Base-by-base conservation (phyloP, 2,329 filamentous ascomycete species). In the Sarocladiaceae sp. region DNA sequence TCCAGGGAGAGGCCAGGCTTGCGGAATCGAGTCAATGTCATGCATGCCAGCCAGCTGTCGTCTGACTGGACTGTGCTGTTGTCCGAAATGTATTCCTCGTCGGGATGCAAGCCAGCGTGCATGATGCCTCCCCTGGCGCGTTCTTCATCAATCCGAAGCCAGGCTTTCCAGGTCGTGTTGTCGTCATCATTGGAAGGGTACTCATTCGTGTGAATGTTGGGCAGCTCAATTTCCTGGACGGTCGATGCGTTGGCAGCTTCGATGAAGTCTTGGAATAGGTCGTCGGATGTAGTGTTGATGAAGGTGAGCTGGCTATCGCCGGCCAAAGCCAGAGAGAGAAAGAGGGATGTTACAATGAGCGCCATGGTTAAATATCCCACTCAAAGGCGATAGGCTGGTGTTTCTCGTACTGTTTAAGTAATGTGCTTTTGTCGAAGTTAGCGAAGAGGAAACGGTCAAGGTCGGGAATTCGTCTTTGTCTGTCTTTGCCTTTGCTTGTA, bases 11-110 rank as follows among this genome's bases (percentile, higher is more conserved):
- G 11, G 16, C 16, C 33, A 19, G 33, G 33, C 15, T 35, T 35
- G 16, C 33, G 33, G 18, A 35, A 35, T 35, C 33, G 33, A 15
- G 33, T 35, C 33, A 35, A 20, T 15, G 10, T 18, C 33, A 35
- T 35, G 33, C 33, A 35, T 35, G 16, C 21, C 33, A 35, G 33
- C 33, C 33, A 35, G 33, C 33, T 35, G 33, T 20, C 33, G 33
- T 35, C 33, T 6, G 33, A 35, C 33, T 35, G 12, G 16, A 35
- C 15, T 9, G 33, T 18, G 33, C 33, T 20, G 16, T 35, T 35
- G 16, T 35, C 33, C 9, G 33, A 35, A 15, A 35, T 35, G 33
- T 35, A 35, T 35, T 35, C 33, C 33, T 35, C 33, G 13, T 35
- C 33, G 9, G 33, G 33, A 20, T 35, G 33, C 11, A 35, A 15